Percentiles rank a stretch among this genome's conserved stretches.
Evolutionary conservation across 768 basidiomycete species (phyloP).

Genomic region (Floccularia luteovirens): DNA sequence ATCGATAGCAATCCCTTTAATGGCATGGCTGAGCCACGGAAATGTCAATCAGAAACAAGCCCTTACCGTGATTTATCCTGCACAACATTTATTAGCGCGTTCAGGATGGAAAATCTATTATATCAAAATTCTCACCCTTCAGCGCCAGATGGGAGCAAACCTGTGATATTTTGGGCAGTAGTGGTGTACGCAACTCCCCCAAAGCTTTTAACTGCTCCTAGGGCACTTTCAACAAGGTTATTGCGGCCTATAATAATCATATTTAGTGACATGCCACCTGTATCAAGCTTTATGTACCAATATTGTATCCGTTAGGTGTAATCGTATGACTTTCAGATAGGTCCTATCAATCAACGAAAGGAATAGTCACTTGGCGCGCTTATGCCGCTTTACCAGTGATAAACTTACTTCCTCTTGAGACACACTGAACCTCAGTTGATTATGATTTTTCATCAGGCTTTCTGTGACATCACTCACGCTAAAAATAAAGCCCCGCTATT

Average conservation of each 20-base stretch:
- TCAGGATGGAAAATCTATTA: not conserved
- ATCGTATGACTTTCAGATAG: slow-evolving; percentile 21
- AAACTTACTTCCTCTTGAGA: slow-evolving; percentile 25
- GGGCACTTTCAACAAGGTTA: slow-evolving; percentile 16
- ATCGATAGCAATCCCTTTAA: slow-evolving; percentile 49
- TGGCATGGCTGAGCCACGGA: too few species aligned
- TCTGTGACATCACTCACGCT: slow-evolving; percentile 16
- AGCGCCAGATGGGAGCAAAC: slow-evolving; percentile 45
- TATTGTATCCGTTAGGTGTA: slow-evolving; percentile 23
- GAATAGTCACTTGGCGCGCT: not conserved
- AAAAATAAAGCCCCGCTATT: slow-evolving; percentile 8
- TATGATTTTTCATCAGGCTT: not conserved
- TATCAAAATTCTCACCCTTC: slow-evolving; percentile 23
- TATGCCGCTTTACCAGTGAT: not conserved
- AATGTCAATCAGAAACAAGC: too few species aligned
- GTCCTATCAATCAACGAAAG: slow-evolving; percentile 11
- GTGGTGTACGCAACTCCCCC: slow-evolving; percentile 41
- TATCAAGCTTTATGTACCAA: slow-evolving; percentile 13
- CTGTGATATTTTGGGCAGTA: slow-evolving; percentile 35
- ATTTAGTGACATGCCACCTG: not conserved
- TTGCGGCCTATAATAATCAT: slow-evolving; percentile 17
- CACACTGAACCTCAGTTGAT: slow-evolving; percentile 13
- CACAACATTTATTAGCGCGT: too few species aligned
- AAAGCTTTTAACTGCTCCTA: slow-evolving; percentile 26
- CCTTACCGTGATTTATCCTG: too few species aligned